These are phyloP conservation scores for Orbilia ellipsospora DNA, from an alignment of 2,329 filamentous ascomycete genomes.

Conservation along the genomic window DNA sequence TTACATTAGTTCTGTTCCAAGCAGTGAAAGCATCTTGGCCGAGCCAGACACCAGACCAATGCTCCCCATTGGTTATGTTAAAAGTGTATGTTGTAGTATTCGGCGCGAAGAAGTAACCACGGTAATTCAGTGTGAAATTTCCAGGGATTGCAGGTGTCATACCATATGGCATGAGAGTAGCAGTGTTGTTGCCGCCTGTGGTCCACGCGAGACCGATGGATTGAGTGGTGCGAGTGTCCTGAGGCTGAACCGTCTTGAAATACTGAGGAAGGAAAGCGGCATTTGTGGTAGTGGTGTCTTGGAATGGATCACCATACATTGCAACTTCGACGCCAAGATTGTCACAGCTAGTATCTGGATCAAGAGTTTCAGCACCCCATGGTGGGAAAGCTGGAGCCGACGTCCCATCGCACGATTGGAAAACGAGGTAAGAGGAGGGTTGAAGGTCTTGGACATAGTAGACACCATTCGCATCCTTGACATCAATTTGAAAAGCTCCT, in stretches of 20 bases:
- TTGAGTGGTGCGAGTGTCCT: not conserved
- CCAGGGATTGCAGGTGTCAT: slow-evolving; percentile 3
- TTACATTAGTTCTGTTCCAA: slow-evolving; percentile 8
- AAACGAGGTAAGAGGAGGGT: slow-evolving; percentile 7
- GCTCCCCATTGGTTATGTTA: not conserved
- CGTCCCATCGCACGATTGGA: not conserved
- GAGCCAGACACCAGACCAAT: slow-evolving; percentile 20
- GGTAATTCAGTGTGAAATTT: slow-evolving; percentile 19
- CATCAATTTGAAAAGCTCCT: not conserved
- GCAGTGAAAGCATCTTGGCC: slow-evolving; percentile 8
- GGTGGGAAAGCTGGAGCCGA: slow-evolving; percentile 4
- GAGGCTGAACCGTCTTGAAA: slow-evolving; percentile 13
- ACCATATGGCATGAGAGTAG: slow-evolving; percentile 10
- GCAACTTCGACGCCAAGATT: slow-evolving; percentile 10
- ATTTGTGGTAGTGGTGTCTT: not conserved
- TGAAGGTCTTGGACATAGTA: slow-evolving; percentile 6
- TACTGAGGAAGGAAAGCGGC: slow-evolving; percentile 7
- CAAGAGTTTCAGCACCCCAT: slow-evolving; percentile 13
- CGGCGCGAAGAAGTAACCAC: slow-evolving; percentile 22
- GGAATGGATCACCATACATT: slow-evolving; percentile 19
- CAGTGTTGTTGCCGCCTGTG: not conserved
- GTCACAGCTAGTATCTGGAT: slow-evolving; percentile 15
- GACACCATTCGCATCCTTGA: slow-evolving; percentile 1
- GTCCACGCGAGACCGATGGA: slow-evolving; percentile 1
- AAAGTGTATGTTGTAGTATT: slow-evolving; percentile 8